Evolutionary conservation across 129 eudicot species (phyloP), one percentile per base, ranked within the genome.

Genomic region (Deinandra increscens): DNA sequence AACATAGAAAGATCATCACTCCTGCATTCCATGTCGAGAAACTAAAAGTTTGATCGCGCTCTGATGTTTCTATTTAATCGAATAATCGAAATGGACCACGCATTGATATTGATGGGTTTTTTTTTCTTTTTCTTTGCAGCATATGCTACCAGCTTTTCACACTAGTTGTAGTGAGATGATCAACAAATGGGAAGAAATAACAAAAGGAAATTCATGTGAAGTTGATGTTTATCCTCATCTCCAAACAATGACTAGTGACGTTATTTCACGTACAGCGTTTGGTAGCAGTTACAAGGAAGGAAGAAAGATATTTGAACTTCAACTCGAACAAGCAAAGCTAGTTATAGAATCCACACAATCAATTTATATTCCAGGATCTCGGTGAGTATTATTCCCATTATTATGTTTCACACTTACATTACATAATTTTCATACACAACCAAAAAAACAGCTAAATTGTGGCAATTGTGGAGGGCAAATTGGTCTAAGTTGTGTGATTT

Each of bases 191-290:
- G 83, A 86, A 55, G 42, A 75, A 36, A 6, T 77, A 43, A 49
- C 81, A 6, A 49, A 55, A 22, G 75, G 23, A 60, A 55, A 71
- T n/a, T 76, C 83, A 6, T 11, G 66, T 37, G 91, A 77, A 66
- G 70, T 83, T 14, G 84, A 86, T 51, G 82, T 83, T 50, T 75
- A 53, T 69, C 88, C 85, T 29, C 22, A 75, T 60, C 76, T 83
- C 1, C 54, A 69, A 56, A 73, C 43, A 1, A 55, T 86, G 42
- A 20, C 84, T 0, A 73, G 84, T 7, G 94, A 87, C 44, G 81
- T 81, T 29, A 84, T 86, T 74, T 81, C 93, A 9, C 76, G 89
- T 22, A 77, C 93, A 2, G 79, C 88, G 7, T 86, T 83, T 73
- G 93, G 89, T 36, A 78, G 86, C 36, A 86, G 66, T 20, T 70